phyloP scores from a whole-genome alignment of 2,329 filamentous ascomycete genomes.

The Penicillium vulpinum region DNA sequence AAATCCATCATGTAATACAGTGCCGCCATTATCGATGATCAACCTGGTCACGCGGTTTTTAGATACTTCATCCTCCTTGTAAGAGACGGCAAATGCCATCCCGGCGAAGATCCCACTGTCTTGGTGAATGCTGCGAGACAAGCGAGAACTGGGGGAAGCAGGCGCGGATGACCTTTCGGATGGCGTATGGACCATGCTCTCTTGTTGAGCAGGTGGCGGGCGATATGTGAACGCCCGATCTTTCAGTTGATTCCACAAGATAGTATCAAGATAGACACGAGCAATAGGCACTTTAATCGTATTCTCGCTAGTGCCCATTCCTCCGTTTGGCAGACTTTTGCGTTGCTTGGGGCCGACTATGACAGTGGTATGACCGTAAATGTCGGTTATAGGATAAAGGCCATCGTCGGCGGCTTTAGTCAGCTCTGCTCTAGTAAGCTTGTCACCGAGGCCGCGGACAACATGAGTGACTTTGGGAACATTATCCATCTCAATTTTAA shows the following conservation, averaged over 20 bases:
- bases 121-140: conserved; percentile 43
- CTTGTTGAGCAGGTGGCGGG: conserved; percentile 17
- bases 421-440: conserved; percentile 32
- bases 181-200: conserved; percentile 38
- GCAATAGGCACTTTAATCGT: conserved; percentile 47
- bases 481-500: conserved; percentile 48
- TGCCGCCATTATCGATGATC: conserved; percentile 71
- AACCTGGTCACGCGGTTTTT: conserved; percentile 59
- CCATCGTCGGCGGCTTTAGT: conserved; percentile 25
- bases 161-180: conserved; percentile 42
- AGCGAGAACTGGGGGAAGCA: conserved; percentile 52
- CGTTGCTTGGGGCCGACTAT: conserved; percentile 45
- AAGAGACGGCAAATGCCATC: conserved; percentile 87
- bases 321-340: conserved; percentile 41
- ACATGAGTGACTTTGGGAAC: conserved; percentile 47
- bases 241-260: conserved; percentile 49
- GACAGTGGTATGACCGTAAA: conserved; percentile 46
- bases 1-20: conserved; percentile 72
- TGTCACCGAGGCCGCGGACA: conserved; percentile 44
- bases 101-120: conserved; percentile 63
- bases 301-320: conserved; percentile 29
- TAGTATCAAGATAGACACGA: conserved; percentile 49
- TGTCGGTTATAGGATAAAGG: conserved; percentile 39
- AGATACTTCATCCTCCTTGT: conserved; percentile 58
- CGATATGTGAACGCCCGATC: conserved; percentile 40